Evolutionary conservation across 805 yeast genomes (phyloP).

Genomic region (Tetrapisispora nanseiensis): DNA sequence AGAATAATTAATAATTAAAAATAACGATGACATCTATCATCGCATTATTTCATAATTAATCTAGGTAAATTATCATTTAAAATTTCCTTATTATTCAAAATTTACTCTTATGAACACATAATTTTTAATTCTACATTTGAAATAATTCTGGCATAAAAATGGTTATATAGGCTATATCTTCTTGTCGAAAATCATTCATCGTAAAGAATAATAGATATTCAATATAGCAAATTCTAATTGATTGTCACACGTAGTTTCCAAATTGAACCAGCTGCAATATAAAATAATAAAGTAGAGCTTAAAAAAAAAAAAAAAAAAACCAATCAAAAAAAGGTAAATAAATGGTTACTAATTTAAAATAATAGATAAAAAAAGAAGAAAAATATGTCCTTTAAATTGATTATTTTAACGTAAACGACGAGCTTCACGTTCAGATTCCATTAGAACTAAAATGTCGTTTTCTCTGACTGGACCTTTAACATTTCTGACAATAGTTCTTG

Average conservation of each 20-base stretch:
- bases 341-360: not conserved
- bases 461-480: slow-evolving; percentile 97
- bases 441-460: slow-evolving; percentile 95
- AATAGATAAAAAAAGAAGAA: not conserved
- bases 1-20: too few species aligned
- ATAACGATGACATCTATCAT: slow-evolving; percentile 2
- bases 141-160: not conserved
- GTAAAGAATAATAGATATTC: not conserved
- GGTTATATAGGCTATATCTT: not conserved
- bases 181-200: too few species aligned
- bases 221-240: not conserved
- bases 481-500: slow-evolving; percentile 95
- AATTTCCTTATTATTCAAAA: not conserved
- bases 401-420: slow-evolving; percentile 70
- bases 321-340: not conserved
- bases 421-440: slow-evolving; percentile 99
- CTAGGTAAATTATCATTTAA: not conserved
- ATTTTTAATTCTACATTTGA: not conserved
- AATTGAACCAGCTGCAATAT: too few species aligned
- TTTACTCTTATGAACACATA: not conserved
- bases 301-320: not conserved
- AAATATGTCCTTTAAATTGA: not conserved
- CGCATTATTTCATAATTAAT: not conserved
- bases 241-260: too few species aligned
- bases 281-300: too few species aligned